Evolutionary conservation across 129 eudicot genomes (phyloP), one percentile per base, ranked within the genome.

Genomic region (Flaveria robusta): DNA sequence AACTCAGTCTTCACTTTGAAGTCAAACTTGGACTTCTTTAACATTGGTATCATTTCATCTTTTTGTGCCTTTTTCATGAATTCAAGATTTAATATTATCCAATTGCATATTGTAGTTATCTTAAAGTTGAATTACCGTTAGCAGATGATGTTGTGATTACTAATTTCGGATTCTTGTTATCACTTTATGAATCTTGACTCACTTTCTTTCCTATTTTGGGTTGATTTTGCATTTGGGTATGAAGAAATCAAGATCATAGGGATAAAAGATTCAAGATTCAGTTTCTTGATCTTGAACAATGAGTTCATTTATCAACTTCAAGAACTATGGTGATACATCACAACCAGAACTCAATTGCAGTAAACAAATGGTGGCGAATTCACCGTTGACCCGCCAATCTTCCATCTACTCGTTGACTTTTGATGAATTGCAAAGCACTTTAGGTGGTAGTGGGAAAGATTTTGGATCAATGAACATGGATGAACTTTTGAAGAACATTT

Each of bases 401-500:
- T 92, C 98, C 0, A 67, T 92, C 70, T 92, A 86, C 71, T 87
- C 91, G 15, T 75, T 90, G 81, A 92, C 96, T 23, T 92, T 92
- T 60, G 98, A 88, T 55, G 98, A 90, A 80, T 78, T 92, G 27
- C 98, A 92, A 51, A 85, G 75, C 84, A 92, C 90, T 8, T 77
- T 90, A 34, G 88, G 91, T 74, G 90, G 96, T 27, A 50, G 74
- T 65, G 90, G 92, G 66, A 89, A 88, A 83, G 96, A 92, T 77
- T 92, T 90, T 63, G 98, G 98, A 26, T 92, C 98, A 8, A 90
- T 92, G 94, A 92, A 92, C 73, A 90, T 92, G 96, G 98, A 92
- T 83, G 96, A 92, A 58, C 87, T 92, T 41, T 73, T 92, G 47
- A 90, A 90, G 82, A 92, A 70, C 54, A 90, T 92, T 73, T 92